A percentile compares a stretch with the other conserved stretches of the same genome.
phyloP scores from a whole-genome alignment of 768 basidiomycete species.

The Filobasidium floriforme region DNA sequence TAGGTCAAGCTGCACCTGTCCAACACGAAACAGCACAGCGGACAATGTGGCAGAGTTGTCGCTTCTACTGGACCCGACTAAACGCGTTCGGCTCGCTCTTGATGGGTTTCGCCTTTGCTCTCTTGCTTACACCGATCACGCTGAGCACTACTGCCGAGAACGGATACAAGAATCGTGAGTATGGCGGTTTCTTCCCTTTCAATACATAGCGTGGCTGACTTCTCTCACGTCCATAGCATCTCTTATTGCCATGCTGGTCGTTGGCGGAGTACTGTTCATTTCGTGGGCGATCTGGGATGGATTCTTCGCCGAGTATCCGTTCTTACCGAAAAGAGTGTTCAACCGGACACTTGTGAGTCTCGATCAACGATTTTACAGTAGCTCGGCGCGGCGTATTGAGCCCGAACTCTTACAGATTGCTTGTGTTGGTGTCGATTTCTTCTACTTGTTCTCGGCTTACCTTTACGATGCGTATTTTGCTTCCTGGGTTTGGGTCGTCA shows the following conservation, averaged over 20 bases:
- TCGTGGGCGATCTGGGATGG: constrained; percentile 43
- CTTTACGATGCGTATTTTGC: no score
- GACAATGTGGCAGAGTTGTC: neutral
- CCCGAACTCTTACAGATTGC: no score
- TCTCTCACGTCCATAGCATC: no score
- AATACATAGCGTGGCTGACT: no score
- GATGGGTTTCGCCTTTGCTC: constrained; percentile 32
- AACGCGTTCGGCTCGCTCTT: constrained; percentile 36
- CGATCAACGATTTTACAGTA: no score
- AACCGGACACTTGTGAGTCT: constrained; percentile 44
- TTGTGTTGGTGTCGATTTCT: no score
- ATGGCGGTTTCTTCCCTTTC: no score
- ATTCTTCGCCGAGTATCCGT: constrained; percentile 41
- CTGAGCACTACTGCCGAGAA: constrained; percentile 30
- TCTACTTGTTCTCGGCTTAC: no score
- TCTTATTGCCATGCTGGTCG: constrained; percentile 51
- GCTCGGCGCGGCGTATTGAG: no score
- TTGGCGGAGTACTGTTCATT: constrained; percentile 49
- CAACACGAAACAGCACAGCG: no score
- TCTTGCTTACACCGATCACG: constrained; percentile 35
- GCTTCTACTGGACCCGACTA: constrained; percentile 17
- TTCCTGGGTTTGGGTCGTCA: no score
- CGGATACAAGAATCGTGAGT: no score
- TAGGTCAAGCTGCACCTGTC: neutral
- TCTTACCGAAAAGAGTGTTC: constrained; percentile 45